These are phyloP conservation scores for Diphasiastrum complanatum DNA, from an alignment of 83 land plant genomes.

Conservation along the genomic window DNA sequence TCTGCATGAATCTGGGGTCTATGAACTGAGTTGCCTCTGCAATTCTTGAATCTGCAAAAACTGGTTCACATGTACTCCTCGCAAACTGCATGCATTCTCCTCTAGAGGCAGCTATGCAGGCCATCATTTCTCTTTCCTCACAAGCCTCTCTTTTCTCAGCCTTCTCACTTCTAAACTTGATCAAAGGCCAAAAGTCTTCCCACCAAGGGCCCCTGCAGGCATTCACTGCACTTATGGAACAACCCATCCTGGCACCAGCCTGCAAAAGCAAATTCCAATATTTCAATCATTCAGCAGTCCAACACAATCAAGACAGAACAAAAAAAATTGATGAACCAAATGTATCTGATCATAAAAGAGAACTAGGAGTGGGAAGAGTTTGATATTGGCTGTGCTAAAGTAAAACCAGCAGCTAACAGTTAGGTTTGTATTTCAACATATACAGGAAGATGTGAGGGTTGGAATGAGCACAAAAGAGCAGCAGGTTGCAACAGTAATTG, in stretches of 20 bases:
- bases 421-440: no score
- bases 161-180: constrained; percentile 19
- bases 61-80: constrained; percentile 42
- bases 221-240: constrained; percentile 58
- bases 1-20: constrained; percentile 23
- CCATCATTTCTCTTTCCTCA: constrained; percentile 70
- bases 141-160: constrained; percentile 49
- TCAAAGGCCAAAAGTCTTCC: constrained; percentile 25
- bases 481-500: no score
- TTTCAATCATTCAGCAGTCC: neutral
- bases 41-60: constrained; percentile 52
- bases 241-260: constrained; percentile 61
- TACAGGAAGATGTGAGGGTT: no score
- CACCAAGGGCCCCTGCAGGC: constrained; percentile 80
- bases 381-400: no score
- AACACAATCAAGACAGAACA: no score
- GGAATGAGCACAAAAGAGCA: no score
- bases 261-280: constrained; percentile 9
- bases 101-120: constrained; percentile 48
- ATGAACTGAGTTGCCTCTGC: constrained; percentile 21
- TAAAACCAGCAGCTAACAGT: no score
- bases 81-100: constrained; percentile 47
- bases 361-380: neutral
- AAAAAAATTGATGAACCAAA: no score
- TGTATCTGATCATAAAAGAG: neutral